Evolutionary conservation across 176 grass and related monocot genomes (phyloP), one percentile per base, ranked within the genome.

Genomic region (Hordeum vulgare): DNA sequence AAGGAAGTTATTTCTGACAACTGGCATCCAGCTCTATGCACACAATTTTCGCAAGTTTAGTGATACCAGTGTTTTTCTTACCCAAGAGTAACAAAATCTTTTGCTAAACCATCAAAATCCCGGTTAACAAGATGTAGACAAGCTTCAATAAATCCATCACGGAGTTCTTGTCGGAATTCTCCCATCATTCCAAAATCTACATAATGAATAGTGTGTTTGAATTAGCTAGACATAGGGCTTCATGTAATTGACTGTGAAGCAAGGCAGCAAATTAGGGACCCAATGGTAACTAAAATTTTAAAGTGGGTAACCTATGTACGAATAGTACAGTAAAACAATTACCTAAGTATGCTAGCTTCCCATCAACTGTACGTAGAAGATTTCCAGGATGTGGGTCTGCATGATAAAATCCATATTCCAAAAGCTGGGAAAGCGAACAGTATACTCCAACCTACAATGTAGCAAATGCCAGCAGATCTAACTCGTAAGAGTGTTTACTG

Each of bases 161-260:
- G 89, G 21, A 98, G 87, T 78, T 98, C 96, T 90, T 98, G 93
- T 66, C 54, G 86, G 76, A 98, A 98, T 84, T 95, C 90, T 67
- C 96, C 96, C 96, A 98, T 95, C 96, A 98, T 98, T 51, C 96
- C 93, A 72, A 98, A 98, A 93, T 98, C 96, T 98, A 86, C 47
- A 82, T 75, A 15, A 81, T 4, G 47, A 91, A 83, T 57, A 78
- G 74, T 13, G 85, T 88, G 75, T 66, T 61, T 58, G 74, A 89
- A 27, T 81, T 47, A 87, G 65, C 40, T 66, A 33, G 80, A 77
- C 33, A 83, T 17, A 60, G 47, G 25, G 61, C 41, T 68, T 83
- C 26, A 71, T 67, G 45, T 54, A 71, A 21, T 80, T 65, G 35
- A 27, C 54, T 17, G 44, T 49, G 15, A 62, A 57, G 15, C 78